Conservation (phyloP, 2,329 filamentous ascomycete genomes). For the Colletotrichum sp. region DNA sequence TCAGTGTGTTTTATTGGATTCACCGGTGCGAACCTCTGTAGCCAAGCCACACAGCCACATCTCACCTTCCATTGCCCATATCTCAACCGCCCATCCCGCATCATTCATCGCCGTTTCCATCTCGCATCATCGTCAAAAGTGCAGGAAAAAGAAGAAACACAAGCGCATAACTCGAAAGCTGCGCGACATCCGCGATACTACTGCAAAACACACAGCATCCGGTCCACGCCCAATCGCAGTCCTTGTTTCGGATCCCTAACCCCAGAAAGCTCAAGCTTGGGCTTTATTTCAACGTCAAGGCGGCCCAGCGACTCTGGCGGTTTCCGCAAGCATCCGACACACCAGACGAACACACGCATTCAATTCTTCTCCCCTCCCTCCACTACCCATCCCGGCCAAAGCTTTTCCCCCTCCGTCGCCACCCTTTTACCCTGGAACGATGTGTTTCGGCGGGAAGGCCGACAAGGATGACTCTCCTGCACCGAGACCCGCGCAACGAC, state of each 20-base stretch:
- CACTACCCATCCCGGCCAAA: background rate
- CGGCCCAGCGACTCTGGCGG: background rate
- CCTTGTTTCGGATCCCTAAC: background rate
- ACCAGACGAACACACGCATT: conserved; percentile 13
- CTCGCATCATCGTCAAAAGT: background rate
- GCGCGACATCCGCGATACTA: background rate
- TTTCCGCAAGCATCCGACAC: background rate
- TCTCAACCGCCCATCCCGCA: background rate
- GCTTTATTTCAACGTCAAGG: conserved; percentile 15
- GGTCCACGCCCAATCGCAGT: background rate
- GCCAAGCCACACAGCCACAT: conserved; percentile 10
- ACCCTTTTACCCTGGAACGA: conserved; percentile 24
- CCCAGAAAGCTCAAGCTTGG: background rate
- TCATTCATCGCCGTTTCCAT: background rate
- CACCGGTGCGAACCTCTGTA: background rate
- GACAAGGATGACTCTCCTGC: conserved; percentile 41
- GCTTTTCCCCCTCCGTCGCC: background rate
- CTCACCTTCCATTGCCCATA: background rate
- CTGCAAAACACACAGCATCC: background rate
- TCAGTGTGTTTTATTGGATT: background rate
- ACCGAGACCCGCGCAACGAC: conserved; percentile 40
- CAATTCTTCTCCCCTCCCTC: background rate
- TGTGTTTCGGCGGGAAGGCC: conserved; percentile 57
- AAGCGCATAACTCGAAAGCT: background rate
- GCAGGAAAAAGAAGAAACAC: background rate